Evolutionary conservation across 441 rosid genomes (phyloP).

Genomic region (Pelargonium australe): DNA sequence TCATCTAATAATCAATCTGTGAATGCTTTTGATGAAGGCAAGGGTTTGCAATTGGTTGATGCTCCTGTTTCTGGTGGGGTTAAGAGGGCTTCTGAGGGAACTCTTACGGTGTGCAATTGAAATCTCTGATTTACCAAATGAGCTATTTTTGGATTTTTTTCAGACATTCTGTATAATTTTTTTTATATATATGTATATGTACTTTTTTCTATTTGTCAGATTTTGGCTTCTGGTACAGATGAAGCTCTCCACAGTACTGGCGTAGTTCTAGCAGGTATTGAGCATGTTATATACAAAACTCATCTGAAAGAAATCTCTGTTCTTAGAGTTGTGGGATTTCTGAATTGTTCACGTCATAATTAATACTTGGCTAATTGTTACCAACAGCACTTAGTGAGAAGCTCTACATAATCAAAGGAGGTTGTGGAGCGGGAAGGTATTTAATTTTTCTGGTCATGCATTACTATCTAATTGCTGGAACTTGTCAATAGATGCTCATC

Average conservation of each 20-base stretch:
- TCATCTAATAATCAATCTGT: conserved; percentile 10
- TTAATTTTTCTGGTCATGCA: conserved; percentile 20
- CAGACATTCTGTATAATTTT: conserved; percentile 12
- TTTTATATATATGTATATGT: background rate
- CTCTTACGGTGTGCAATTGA: conserved; percentile 62
- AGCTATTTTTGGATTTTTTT: conserved; percentile 20
- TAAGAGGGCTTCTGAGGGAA: conserved; percentile 79
- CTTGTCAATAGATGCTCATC: background rate
- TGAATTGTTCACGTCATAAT: conserved; percentile 18
- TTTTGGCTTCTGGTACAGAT: conserved; percentile 86
- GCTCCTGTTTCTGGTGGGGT: conserved; percentile 99
- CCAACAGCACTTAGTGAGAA: conserved; percentile 87
- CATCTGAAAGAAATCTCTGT: background rate
- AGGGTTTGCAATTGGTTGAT: conserved; percentile 80
- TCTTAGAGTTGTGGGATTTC: conserved; percentile 19
- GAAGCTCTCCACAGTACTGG: conserved; percentile 71
- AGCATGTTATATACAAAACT: conserved; percentile 9
- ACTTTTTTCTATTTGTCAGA: conserved; percentile 36
- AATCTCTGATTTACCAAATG: conserved; percentile 12
- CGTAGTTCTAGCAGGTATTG: conserved; percentile 64
- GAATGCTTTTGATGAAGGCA: conserved; percentile 55
- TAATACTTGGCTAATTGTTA: conserved; percentile 22
- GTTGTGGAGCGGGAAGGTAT: conserved; percentile 97
- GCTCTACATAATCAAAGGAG: conserved; percentile 86
- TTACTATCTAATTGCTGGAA: background rate